Evolutionary conservation across 306 rosid genomes (phyloP), one percentile per base, ranked within the genome.

Genomic region (Casuarina equisetifolia): DNA sequence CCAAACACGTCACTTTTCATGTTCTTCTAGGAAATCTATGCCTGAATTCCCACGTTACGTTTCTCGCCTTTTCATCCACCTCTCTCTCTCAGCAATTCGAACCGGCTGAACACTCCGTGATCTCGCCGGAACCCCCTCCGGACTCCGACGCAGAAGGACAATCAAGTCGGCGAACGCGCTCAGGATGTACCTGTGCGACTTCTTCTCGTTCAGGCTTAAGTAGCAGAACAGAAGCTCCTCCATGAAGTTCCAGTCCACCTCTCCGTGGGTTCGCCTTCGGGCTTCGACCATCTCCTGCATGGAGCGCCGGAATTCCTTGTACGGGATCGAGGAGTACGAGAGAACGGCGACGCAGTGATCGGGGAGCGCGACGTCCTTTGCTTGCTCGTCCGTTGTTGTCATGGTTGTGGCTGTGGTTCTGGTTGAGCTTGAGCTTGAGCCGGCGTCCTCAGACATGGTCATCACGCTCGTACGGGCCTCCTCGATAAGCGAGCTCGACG

Each of bases 221-320:
- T 88, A 85, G 63, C 82, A 79, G 64, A 89, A 86, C 78, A 94
- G 74, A 72, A 94, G 88, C 79, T 94, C 95, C 43, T 88, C 89
- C 97, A 92, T 83, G 86, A 92, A 94, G 50, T 85, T 88, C 97
- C 98, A 94, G 67, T 94, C 97, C 4, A 94, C 88, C 13, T 17
- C 73, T 64, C 82, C 87, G 3, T 82, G 39, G 7, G 83, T 80
- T 16, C 70, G 83, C 55, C 75, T 2, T 6, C 88, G 86, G 0
- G 77, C 82, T 45, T 92, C 91, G n/a, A 92, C 84, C 82, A 90
- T 68, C 17, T 85, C 86, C 6, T 77, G 74, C 97, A 94, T 94
- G 25, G 98, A 92, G 9, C 58, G 71, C 16, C 80, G 84, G 25
- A 94, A 92, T 12, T 94, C 93, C 2, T 88, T 82, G 12, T 67